Evolutionary conservation across 345 rosid species (phyloP).

Genomic region (Streptanthus diversifolius): DNA sequence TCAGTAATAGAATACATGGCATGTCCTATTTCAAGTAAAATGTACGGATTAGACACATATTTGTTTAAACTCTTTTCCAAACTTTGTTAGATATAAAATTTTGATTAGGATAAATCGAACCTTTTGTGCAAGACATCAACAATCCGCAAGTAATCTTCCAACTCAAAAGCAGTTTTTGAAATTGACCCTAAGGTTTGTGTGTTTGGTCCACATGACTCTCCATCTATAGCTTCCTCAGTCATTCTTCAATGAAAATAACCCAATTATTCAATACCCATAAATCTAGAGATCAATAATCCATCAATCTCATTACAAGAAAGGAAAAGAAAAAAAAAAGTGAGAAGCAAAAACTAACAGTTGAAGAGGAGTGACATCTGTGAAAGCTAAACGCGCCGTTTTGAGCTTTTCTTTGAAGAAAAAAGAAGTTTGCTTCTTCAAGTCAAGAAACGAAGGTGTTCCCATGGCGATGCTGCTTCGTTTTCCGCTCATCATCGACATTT

Average conservation of each 20-base stretch:
- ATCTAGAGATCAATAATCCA: not conserved
- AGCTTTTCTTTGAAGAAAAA: slow-evolving; percentile 92
- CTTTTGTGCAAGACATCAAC: slow-evolving; percentile 77
- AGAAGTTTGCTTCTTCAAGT: slow-evolving; percentile 85
- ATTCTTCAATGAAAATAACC: slow-evolving; percentile 41
- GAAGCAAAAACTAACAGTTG: slow-evolving; percentile 26
- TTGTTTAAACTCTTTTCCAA: not conserved
- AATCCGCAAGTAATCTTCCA: slow-evolving; percentile 78
- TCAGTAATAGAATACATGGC: not conserved
- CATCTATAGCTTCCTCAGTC: slow-evolving; percentile 80
- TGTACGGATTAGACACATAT: not conserved
- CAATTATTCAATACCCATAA: not conserved
- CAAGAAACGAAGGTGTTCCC: slow-evolving; percentile 58
- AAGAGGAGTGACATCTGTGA: slow-evolving; percentile 81
- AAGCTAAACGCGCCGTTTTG: slow-evolving; percentile 81
- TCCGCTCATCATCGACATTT: slow-evolving; percentile 58
- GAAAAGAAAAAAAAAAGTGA: not conserved
- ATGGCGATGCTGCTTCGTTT: slow-evolving; percentile 38
- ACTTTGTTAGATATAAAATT: not conserved
- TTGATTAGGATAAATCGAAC: slow-evolving; percentile 28
- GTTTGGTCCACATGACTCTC: slow-evolving; percentile 62
- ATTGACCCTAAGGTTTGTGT: slow-evolving; percentile 58
- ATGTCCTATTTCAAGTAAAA: not conserved
- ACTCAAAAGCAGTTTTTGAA: slow-evolving; percentile 90
- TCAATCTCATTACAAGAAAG: not conserved